These are phyloP conservation scores for Blastocystis sp. DNA, from an alignment of 352 stramenopile genomes.

Conservation along the genomic window DNA sequence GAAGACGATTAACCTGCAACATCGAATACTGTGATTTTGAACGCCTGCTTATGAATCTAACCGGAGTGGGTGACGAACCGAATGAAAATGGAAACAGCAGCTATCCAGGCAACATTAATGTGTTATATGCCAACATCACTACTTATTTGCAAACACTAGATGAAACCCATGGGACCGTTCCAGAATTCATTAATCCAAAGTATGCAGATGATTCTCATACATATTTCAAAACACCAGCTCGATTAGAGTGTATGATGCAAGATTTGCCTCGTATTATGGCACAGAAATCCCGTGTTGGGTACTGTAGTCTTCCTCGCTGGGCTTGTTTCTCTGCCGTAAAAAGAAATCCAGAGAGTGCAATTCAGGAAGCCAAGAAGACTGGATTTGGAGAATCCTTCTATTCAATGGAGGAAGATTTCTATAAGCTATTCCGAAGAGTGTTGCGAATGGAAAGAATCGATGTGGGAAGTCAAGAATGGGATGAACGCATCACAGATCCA, in stretches of 20 bases:
- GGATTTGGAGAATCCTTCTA: conserved; percentile 27
- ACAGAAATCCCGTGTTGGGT: conserved; percentile 73
- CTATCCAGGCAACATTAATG: conserved; percentile 82
- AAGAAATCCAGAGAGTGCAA: conserved; percentile 64
- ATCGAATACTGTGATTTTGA: conserved; percentile 38
- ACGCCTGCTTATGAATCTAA: not conserved
- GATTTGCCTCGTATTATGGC: conserved; percentile 77
- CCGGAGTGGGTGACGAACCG: not conserved
- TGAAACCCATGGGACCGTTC: conserved; percentile 73
- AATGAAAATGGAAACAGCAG: conserved; percentile 45
- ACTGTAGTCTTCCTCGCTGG: conserved; percentile 73
- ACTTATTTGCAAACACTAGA: conserved; percentile 72
- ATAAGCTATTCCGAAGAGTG: conserved; percentile 2
- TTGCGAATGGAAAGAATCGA: not conserved
- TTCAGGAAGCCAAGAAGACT: not conserved
- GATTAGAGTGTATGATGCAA: conserved; percentile 89
- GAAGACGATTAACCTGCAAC: conserved; percentile 7
- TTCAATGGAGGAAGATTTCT: conserved; percentile 37
- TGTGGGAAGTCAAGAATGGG: not conserved
- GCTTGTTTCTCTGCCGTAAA: conserved; percentile 74
- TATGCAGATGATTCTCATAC: not conserved
- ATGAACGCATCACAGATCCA: not conserved
- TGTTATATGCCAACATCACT: conserved; percentile 76
- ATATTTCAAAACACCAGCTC: conserved; percentile 86
- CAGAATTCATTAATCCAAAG: conserved; percentile 87